These are phyloP conservation scores for Globisporangium alternatum DNA, from an alignment of 352 stramenopile genomes.

Conservation along the genomic window DNA sequence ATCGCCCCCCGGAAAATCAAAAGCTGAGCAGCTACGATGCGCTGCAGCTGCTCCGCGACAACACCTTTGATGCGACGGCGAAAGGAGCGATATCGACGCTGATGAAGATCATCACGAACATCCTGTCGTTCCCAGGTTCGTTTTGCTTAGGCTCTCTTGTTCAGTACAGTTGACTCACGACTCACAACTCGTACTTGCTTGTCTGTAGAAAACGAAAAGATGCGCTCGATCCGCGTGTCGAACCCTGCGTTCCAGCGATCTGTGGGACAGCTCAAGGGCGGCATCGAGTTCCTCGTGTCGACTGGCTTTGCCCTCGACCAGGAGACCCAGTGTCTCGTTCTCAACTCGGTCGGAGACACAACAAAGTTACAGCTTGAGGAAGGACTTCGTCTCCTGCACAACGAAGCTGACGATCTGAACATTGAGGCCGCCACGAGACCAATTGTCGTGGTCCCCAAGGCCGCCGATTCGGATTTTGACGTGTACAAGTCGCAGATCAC, in stretches of 20 bases:
- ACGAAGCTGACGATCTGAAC: conserved; percentile 74
- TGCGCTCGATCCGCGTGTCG: conserved; percentile 75
- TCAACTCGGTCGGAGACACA: conserved; percentile 21
- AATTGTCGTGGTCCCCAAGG: conserved; percentile 37
- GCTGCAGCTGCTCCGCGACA: conserved; percentile 70
- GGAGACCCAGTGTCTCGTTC: conserved; percentile 48
- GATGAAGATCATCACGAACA: conserved; percentile 86
- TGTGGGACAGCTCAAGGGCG: conserved; percentile 63
- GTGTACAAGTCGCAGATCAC: conserved; percentile 86
- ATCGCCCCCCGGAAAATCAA: background rate
- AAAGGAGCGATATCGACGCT: conserved; percentile 57
- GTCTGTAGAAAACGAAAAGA: conserved; percentile 68
- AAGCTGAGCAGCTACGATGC: conserved; percentile 53
- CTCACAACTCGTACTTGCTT: background rate
- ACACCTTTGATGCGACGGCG: conserved; percentile 74
- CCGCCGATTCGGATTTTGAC: conserved; percentile 54
- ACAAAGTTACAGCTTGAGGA: conserved; percentile 42
- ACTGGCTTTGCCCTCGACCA: conserved; percentile 57
- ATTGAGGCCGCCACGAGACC: conserved; percentile 48
- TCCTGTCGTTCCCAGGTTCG: conserved; percentile 78
- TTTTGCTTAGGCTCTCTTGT: background rate
- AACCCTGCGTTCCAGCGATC: conserved; percentile 74
- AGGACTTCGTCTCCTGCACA: conserved; percentile 52
- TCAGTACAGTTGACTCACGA: background rate
- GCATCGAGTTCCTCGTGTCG: conserved; percentile 66